These are phyloP conservation scores for Clarireedia paspali DNA, from an alignment of 2,329 filamentous ascomycete genomes.

Conservation along the genomic window DNA sequence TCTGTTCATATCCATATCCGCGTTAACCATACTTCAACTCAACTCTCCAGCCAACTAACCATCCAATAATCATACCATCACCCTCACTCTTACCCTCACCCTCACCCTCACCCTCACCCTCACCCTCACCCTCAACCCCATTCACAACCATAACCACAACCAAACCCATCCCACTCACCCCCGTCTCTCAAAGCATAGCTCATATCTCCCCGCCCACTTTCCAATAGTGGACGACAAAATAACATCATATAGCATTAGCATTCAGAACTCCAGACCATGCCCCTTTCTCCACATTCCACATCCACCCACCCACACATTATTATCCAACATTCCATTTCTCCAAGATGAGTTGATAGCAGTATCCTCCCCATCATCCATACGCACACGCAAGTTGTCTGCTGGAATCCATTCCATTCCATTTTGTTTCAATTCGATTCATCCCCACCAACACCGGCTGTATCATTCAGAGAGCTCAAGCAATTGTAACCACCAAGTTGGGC, in stretches of 20 bases:
- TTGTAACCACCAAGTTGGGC: conserved; percentile 1
- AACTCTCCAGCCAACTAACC: no score
- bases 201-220: neutral
- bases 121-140: no score
- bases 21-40: no score
- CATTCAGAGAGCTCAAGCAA: neutral
- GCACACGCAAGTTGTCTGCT: neutral
- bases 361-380: no score
- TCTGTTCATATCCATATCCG: no score
- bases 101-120: no score
- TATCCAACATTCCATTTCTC: no score
- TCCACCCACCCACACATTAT: neutral
- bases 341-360: no score
- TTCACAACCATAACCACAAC: neutral
- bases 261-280: no score
- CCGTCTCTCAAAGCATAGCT: neutral
- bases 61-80: no score
- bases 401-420: neutral
- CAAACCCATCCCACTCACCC: neutral
- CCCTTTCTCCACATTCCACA: neutral
- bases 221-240: neutral
- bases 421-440: neutral
- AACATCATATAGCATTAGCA: neutral
- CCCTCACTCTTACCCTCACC: no score
- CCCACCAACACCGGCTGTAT: conserved; percentile 5